Evolutionary conservation across 352 stramenopile species (phyloP), one percentile per base, ranked within the genome.

Genomic region (Phytophthora sp.): DNA sequence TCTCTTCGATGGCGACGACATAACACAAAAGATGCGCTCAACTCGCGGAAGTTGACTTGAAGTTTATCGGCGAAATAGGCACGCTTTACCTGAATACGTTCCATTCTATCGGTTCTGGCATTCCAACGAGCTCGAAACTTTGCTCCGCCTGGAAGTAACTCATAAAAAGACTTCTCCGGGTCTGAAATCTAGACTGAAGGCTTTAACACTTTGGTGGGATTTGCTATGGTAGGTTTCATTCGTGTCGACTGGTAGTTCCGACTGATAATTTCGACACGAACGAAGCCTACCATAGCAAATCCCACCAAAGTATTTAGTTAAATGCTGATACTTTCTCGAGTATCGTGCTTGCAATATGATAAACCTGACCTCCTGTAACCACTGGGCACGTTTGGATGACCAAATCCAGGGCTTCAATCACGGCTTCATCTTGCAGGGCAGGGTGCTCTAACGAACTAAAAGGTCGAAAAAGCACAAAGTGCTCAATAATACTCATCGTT

Each of bases 1-100:
- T 63, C 53, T 68, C 26, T 65, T 72, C 8, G 57, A 61, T 42
- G 50, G 68, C 5, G 55, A 64, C 27, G 33, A 12, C 11, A 44
- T 85, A 76, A 47, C 58, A 79, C 8, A 79, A 16, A 82, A 88
- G 7, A 85, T 53, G 11, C 79, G 74, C 42, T 88, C 66, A 35
- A 82, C 49, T 24, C 44, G 12, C 9, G 53, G 46, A 50, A 66
- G 13, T 36, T 69, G 20, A 21, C 46, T 66, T 29, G 45, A 30
- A 31, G 56, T 39, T 50, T 80, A 42, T 12, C 76, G 70, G 4
- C 69, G 74, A 38, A 87, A 77, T 12, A 87, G 16, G 73, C 66
- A 18, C 81, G 49, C 7, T 70, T 76, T 24, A 85, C 56, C 29
- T 62, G 55, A 24, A 87, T 57, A 9, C 30, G 71, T 33, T 79